phyloP scores from a whole-genome alignment of 371 early-diverging fungal species.

The Rhizomucor pusillus region DNA sequence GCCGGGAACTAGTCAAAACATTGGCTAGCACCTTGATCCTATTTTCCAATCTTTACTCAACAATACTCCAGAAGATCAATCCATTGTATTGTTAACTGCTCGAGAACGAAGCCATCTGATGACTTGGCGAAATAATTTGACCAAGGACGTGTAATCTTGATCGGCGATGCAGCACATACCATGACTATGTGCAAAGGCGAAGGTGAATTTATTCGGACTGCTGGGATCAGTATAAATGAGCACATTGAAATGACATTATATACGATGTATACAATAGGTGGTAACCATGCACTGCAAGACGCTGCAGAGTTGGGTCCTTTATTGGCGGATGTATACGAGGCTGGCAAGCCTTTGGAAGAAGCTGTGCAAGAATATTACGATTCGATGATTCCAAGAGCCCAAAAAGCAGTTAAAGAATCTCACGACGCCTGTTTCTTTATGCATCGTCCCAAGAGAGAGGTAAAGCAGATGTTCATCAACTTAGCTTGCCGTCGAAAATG shows the following conservation, averaged over 20 bases:
- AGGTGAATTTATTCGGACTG: constrained; percentile 2
- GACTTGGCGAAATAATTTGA: neutral
- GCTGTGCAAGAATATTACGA: constrained; percentile 20
- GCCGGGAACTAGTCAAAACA: constrained; percentile 1
- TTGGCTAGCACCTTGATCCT: neutral
- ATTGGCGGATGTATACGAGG: constrained; percentile 11
- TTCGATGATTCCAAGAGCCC: constrained; percentile 24
- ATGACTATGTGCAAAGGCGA: constrained; percentile 20
- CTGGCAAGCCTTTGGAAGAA: constrained; percentile 11
- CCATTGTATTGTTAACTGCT: neutral
- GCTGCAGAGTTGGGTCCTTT: constrained; percentile 15
- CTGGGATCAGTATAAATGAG: no score
- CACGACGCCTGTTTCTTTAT: constrained; percentile 13
- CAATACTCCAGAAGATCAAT: neutral
- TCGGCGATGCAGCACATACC: constrained; percentile 18
- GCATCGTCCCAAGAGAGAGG: constrained; percentile 2
- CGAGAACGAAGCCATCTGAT: constrained; percentile 7
- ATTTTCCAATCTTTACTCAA: neutral
- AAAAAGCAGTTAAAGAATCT: constrained; percentile 22
- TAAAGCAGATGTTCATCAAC: neutral
- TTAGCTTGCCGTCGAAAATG: neutral
- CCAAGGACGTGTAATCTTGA: constrained; percentile 5
- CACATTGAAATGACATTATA: no score
- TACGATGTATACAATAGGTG: constrained; percentile 17
- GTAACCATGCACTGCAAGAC: constrained; percentile 38